Conservation (phyloP, 2,329 filamentous ascomycete species). For the Venturia aucupariae region DNA sequence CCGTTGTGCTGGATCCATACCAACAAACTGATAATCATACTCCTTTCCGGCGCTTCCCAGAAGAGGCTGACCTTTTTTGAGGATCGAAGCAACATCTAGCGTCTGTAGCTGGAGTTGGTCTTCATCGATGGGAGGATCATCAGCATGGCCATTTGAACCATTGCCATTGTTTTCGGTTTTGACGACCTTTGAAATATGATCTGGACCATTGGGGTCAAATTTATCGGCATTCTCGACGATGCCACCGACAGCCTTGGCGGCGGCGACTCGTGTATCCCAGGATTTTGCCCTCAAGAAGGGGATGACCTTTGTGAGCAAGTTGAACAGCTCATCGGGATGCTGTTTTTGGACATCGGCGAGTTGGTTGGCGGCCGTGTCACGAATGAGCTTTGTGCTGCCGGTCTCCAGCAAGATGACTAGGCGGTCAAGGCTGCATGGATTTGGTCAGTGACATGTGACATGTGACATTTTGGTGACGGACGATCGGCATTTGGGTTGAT, state of each 20-base stretch:
- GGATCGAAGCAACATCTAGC: constrained; percentile 68
- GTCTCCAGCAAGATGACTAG: constrained; percentile 69
- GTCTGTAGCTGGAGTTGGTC: constrained; percentile 62
- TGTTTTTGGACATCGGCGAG: constrained; percentile 96
- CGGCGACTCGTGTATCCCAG: constrained; percentile 92
- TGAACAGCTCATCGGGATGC: constrained; percentile 95
- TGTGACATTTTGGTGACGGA: not conserved
- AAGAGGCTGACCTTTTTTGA: constrained; percentile 75
- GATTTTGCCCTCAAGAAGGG: constrained; percentile 90
- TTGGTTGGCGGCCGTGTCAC: constrained; percentile 94
- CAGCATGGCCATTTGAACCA: constrained; percentile 39
- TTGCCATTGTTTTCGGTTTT: constrained; percentile 22
- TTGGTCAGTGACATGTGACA: constrained; percentile 8
- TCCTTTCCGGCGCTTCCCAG: constrained; percentile 72
- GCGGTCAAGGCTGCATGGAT: constrained; percentile 28
- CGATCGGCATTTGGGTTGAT: not conserved
- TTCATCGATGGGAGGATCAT: constrained; percentile 33
- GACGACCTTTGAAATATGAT: constrained; percentile 35
- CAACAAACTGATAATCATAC: constrained; percentile 75
- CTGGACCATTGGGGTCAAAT: constrained; percentile 80
- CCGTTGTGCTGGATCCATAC: constrained; percentile 70
- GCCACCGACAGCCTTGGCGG: constrained; percentile 87
- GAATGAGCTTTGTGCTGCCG: constrained; percentile 88
- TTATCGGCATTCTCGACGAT: constrained; percentile 81
- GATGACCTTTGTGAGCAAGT: constrained; percentile 85